Conservation (phyloP, 306 rosid genomes). For the Vigna nakashimae region DNA sequence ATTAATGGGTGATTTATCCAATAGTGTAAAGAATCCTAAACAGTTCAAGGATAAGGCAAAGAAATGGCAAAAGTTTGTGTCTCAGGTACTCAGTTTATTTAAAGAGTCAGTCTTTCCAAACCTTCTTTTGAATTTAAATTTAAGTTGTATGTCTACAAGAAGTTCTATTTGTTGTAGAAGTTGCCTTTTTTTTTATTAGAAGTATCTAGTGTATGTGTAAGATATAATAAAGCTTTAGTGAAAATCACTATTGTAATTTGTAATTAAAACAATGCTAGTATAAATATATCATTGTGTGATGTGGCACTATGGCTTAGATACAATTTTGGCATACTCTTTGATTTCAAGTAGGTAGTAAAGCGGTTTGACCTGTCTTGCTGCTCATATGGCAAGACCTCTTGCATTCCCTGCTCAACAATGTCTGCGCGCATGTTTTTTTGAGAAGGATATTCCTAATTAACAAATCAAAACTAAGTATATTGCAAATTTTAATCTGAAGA, state of each 20-base stretch:
- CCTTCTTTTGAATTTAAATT: conserved; percentile 21
- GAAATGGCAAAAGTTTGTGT: conserved; percentile 93
- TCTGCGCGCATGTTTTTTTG: too few relatives aligned
- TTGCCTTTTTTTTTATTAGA: neutral
- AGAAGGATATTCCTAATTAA: too few relatives aligned
- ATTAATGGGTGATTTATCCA: conserved; percentile 58
- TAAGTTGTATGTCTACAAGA: neutral
- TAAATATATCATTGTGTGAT: conserved; percentile 6
- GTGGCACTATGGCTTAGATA: conserved; percentile 3
- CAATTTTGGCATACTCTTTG: conserved; percentile 20
- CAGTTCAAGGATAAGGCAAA: conserved; percentile 79
- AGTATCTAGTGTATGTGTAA: neutral
- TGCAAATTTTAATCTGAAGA: too few relatives aligned
- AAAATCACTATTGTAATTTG: neutral
- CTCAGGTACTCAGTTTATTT: conserved; percentile 66
- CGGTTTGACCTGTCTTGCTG: conserved; percentile 2
- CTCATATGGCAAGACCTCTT: neutral
- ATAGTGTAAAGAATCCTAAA: conserved; percentile 53
- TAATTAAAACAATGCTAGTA: neutral
- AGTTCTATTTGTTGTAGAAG: neutral
- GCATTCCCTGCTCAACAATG: neutral
- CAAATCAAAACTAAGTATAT: too few relatives aligned
- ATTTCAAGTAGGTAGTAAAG: conserved; percentile 7
- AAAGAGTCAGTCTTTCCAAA: conserved; percentile 29
- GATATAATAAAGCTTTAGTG: conserved; percentile 22